Base-by-base conservation (phyloP, 129 eudicot genomes). In the Tanacetum coccineum region DNA sequence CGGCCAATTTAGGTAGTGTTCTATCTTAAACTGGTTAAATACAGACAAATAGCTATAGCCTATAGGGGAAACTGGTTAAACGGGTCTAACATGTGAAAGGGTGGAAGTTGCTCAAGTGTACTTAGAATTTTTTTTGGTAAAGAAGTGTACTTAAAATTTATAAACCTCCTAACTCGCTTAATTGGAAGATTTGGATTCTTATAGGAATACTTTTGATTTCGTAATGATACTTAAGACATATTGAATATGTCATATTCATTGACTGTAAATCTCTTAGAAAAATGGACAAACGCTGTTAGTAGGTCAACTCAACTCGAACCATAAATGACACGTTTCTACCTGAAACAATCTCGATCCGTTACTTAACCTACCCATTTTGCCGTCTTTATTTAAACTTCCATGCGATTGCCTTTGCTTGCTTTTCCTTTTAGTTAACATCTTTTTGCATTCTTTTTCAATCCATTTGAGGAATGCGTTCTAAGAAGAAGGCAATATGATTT, bases 381-480 rank as follows among this genome's bases (percentile, higher is more conserved):
- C 61, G 6, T 5, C n/a, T 67, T 13, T 36, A 61, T 40, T 65
- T 30, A 71, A 57, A 6, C 32, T 64, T 67, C 20, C 52, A 14
- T 67, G 40, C 50, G 28, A 21, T 62, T 17, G 15, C 39, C 13
- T 67, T 25, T 49, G 28, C 70, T 42, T 76, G 20, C 64, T 46
- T 64, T 42, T 65, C 48, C 13, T 21, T 44, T 45, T 47, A 59
- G 44, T 9, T 58, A 25, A 40, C 51, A 10, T 26, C 42, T 64
- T 40, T 40, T 44, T 69, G 22, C 42, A 20, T 13, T 15, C 30
- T 55, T 68, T 53, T 6, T 3, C 42, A 57, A 53, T 52, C 51
- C 13, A 32, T 20, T 13, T 36, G 40, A 39, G 70, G 52, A 53
- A 17, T 19, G 39, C 14, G 12, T 6, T n/a, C 3, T 11, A 70